Percentiles rank a stretch among this genome's conserved stretches.
Conservation (phyloP, 768 basidiomycete species). For the Boletus fagicola region DNA sequence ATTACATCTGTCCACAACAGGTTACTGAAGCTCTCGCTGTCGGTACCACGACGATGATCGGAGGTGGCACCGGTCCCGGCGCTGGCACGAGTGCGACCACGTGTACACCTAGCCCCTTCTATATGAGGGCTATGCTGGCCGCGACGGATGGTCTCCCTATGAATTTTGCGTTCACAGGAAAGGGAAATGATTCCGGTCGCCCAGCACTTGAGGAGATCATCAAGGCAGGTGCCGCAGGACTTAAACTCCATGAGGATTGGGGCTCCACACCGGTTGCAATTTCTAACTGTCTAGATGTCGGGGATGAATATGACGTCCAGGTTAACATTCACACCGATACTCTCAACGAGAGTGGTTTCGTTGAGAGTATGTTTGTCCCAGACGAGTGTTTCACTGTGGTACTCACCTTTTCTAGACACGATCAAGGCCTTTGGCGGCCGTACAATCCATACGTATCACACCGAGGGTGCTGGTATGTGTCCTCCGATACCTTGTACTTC, state of each 20-base stretch:
- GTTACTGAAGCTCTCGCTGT: conserved; percentile 80
- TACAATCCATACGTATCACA: conserved; percentile 97
- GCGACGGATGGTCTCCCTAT: conserved; percentile 89
- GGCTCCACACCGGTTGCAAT: conserved; percentile 87
- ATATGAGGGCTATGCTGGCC: conserved; percentile 86
- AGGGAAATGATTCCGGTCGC: conserved; percentile 87
- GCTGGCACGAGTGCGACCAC: conserved; percentile 89
- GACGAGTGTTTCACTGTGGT: background rate
- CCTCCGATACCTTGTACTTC: background rate
- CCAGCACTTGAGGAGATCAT: conserved; percentile 77
- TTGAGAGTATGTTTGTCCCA: conserved; percentile 65
- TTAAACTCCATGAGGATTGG: conserved; percentile 99
- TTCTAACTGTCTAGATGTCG: conserved; percentile 71
- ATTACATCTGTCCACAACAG: conserved; percentile 94
- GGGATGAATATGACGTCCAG: conserved; percentile 92
- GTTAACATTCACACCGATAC: conserved; percentile 96
- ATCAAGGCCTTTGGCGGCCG: conserved; percentile 86
- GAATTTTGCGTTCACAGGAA: conserved; percentile 95
- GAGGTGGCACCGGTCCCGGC: conserved; percentile 93
- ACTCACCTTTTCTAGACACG: conserved; percentile 52
- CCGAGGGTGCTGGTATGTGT: conserved; percentile 80
- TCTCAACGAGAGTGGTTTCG: conserved; percentile 95
- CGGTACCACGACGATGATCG: conserved; percentile 92
- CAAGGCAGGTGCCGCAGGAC: conserved; percentile 77
- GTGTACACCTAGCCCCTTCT: conserved; percentile 88